Evolutionary conservation across 257 asterid genomes (phyloP), one percentile per base, ranked within the genome.

Genomic region (Paulownia fortunei): DNA sequence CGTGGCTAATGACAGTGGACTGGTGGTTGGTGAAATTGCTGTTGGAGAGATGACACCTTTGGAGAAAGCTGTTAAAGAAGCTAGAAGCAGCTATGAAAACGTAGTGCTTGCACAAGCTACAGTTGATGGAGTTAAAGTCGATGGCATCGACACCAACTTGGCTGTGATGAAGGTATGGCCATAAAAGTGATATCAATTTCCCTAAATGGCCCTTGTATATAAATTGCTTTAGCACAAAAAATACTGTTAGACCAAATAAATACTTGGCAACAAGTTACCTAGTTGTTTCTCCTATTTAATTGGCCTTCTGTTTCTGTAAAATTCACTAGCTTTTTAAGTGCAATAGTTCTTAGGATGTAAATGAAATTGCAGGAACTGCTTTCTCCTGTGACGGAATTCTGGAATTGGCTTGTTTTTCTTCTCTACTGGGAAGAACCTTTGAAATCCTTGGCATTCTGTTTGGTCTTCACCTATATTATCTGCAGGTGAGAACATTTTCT

Each of bases 41-140:
- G 98, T 93, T 66, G 99, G 98, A 62, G 96, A 88, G 82, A 80
- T 80, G 85, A 90, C 96, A 46, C 80, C 89, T 49, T 74, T 95
- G 85, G 97, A 95, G 83, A 93, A 88, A 86, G 97, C 96, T 68
- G 92, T 95, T 46, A 87, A 80, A 76, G 93, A 93, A 83, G 97
- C 98, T 81, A 89, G 87, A 88, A 90, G 88, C 81, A 93, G 85
- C 87, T 89, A 92, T 19, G 90, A 84, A 67, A 93, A 88, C 41
- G 91, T 92, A 69, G 88, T 86, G 76, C 86, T 82, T 63, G 98
- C 98, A n/a, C 92, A 90, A 84, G 94, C 97, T 64, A 87, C 96
- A 1, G 94, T 95, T 49, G 94, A 90, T 83, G 97, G 97, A 78
- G 99, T 92, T 76, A 95, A 90, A 91, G 97, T 93, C 58, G 93